Conservation (phyloP, 2,329 filamentous ascomycete species). For the Akanthomyces muscarius region DNA sequence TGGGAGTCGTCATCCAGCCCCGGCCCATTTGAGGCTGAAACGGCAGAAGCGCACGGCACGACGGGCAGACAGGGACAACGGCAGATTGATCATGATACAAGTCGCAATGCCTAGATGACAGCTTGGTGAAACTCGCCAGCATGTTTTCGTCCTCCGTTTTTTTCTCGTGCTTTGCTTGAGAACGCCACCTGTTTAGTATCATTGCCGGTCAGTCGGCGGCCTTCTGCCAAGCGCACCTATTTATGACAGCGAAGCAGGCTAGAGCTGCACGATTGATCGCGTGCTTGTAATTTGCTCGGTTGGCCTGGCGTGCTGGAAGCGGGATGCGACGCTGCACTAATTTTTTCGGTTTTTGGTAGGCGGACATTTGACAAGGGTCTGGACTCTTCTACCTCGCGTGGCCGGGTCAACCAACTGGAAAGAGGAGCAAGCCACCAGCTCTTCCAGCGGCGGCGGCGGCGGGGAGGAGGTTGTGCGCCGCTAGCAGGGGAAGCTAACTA, state of each 20-base stretch:
- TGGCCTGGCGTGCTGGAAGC: not conserved
- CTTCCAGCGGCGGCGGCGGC: too few relatives aligned
- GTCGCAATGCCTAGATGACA: not conserved
- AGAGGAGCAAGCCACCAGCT: not conserved
- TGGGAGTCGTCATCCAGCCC: not conserved
- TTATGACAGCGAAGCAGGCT: not conserved
- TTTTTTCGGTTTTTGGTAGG: not conserved
- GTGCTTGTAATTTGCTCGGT: not conserved
- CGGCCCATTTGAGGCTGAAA: not conserved
- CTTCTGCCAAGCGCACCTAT: not conserved
- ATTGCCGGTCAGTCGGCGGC: not conserved
- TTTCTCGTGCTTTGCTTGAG: not conserved
- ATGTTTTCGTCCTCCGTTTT: not conserved
- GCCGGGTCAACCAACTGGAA: not conserved
- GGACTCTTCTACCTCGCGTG: not conserved
- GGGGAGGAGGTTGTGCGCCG: not conserved
- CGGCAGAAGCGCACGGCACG: not conserved
- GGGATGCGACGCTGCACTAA: not conserved
- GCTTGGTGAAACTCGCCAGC: not conserved
- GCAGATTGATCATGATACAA: not conserved
- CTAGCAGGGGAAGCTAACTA: conserved; percentile 2
- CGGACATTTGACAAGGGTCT: not conserved
- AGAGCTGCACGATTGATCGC: conserved; percentile 11
- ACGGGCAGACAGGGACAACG: not conserved
- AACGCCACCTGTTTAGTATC: not conserved